Percentiles rank a stretch among this genome's conserved stretches.
Conservation (phyloP, 2,329 filamentous ascomycete species). For the Didymellaceae sp. region DNA sequence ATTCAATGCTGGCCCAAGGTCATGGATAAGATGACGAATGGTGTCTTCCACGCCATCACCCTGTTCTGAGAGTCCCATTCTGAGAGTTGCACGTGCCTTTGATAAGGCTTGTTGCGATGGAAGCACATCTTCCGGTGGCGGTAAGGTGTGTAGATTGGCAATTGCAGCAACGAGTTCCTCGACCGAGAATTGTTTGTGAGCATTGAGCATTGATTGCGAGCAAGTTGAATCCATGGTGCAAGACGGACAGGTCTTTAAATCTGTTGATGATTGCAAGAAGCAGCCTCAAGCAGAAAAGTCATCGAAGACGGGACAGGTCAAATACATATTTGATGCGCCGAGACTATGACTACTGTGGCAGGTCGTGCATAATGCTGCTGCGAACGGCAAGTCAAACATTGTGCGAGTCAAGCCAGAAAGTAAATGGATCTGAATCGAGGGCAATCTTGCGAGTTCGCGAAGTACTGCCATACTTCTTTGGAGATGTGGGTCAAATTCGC, state of each 20-base stretch:
- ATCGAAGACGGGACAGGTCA: neutral
- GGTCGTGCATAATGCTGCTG: neutral
- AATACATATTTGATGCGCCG: neutral
- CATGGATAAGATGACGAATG: constrained; percentile 53
- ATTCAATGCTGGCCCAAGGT: constrained; percentile 66
- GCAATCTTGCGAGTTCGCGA: constrained; percentile 2
- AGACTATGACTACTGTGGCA: neutral
- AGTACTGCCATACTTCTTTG: constrained; percentile 10
- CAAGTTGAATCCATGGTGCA: neutral
- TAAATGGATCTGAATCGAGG: neutral
- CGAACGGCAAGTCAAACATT: neutral
- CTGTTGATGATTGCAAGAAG: neutral
- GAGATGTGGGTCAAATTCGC: constrained; percentile 2
- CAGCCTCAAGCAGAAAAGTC: neutral
- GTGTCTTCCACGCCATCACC: constrained; percentile 55
- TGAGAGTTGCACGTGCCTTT: constrained; percentile 45
- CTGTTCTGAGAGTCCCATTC: constrained; percentile 42
- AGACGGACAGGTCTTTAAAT: neutral
- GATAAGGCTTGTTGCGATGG: constrained; percentile 40
- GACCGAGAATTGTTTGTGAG: constrained; percentile 21
- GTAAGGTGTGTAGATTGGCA: constrained; percentile 29
- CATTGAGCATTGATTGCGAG: constrained; percentile 20
- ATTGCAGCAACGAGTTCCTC: constrained; percentile 31
- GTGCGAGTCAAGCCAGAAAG: neutral
- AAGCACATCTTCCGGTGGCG: constrained; percentile 39